Evolutionary conservation across 306 rosid genomes (phyloP).

Genomic region (Cicer judaicum): DNA sequence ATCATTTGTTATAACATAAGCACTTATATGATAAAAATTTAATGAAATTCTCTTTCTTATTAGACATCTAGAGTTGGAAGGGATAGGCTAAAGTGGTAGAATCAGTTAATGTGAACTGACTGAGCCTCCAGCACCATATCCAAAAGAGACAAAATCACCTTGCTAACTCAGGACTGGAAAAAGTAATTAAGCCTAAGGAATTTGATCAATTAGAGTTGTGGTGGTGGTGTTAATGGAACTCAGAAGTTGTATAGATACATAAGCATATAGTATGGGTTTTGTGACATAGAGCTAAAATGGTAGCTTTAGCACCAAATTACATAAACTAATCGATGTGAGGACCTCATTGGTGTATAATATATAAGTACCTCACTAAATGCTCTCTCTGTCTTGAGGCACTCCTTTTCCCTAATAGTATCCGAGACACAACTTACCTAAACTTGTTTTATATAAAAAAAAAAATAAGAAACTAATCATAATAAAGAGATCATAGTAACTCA

Average conservation of each 20-base stretch:
- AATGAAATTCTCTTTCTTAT: neutral
- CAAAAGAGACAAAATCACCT: neutral
- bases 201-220: neutral
- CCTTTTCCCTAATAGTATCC: too few species aligned
- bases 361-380: too few species aligned
- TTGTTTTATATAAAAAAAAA: too few species aligned
- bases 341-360: too few species aligned
- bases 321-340: neutral
- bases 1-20: too few species aligned
- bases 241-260: constrained; percentile 7
- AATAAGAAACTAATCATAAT: neutral
- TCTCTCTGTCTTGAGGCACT: too few species aligned
- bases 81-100: neutral
- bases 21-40: too few species aligned
- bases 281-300: constrained; percentile 12
- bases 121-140: neutral
- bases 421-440: too few species aligned
- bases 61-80: neutral
- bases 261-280: neutral
- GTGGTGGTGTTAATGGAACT: neutral
- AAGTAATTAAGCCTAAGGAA: neutral
- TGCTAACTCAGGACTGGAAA: neutral
- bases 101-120: neutral
- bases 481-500: constrained; percentile 42
- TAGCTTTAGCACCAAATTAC: neutral